Conservation (phyloP, 2,329 filamentous ascomycete species). For the Dothideomycetes sp. region DNA sequence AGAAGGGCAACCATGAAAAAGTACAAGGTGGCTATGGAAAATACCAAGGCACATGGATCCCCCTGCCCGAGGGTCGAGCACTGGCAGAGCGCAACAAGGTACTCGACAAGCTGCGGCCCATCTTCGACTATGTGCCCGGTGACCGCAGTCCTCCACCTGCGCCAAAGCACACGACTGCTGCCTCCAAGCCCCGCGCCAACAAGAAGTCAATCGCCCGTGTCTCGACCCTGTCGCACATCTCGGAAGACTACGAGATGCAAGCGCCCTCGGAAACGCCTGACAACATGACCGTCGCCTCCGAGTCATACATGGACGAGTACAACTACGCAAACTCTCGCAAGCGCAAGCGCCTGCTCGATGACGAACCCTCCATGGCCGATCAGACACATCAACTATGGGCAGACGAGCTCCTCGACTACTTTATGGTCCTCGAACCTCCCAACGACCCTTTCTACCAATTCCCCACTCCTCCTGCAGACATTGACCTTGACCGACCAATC, state of each 20-base stretch:
- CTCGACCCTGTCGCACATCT: conserved; percentile 30
- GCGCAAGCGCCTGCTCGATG: conserved; percentile 64
- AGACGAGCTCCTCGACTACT: conserved; percentile 91
- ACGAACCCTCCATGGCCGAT: conserved; percentile 50
- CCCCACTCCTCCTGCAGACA: conserved; percentile 76
- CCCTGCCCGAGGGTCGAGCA: conserved; percentile 67
- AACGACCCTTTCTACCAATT: conserved; percentile 54
- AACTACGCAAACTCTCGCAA: conserved; percentile 60
- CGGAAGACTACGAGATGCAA: conserved; percentile 57
- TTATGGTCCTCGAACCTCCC: conserved; percentile 52
- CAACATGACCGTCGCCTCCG: conserved; percentile 72
- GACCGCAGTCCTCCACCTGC: conserved; percentile 85
- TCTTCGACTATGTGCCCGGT: conserved; percentile 83
- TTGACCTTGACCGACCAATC: conserved; percentile 84
- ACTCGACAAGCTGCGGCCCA: conserved; percentile 70
- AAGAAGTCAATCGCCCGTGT: conserved; percentile 11
- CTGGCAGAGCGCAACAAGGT: conserved; percentile 83
- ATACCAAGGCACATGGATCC: conserved; percentile 98
- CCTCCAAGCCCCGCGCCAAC: conserved; percentile 61
- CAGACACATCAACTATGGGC: conserved; percentile 86
- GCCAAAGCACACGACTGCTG: conserved; percentile 70
- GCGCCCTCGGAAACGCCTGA: conserved; percentile 73
- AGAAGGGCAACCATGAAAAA: conserved; percentile 94
- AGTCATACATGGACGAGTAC: conserved; percentile 69
- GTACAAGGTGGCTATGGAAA: conserved; percentile 97